A percentile compares a stretch with the other conserved stretches of the same genome.
These are phyloP conservation scores for Talaromyces liani DNA, from an alignment of 495 filamentous ascomycete genomes.

Conservation along the genomic window DNA sequence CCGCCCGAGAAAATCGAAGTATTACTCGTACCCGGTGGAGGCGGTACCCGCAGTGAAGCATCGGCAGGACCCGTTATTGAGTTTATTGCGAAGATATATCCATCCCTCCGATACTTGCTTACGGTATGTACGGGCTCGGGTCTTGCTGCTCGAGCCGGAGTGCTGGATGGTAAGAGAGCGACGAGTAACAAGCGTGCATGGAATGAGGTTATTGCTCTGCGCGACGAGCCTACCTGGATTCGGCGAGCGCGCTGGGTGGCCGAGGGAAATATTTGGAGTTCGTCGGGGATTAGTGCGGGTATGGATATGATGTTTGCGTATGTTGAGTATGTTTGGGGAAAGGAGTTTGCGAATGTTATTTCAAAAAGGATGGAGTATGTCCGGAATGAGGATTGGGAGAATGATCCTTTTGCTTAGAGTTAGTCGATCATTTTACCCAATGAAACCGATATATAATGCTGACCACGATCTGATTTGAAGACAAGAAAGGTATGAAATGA, in stretches of 20 bases:
- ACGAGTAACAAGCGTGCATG: slow-evolving; percentile 37
- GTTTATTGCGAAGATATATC: slow-evolving; percentile 30
- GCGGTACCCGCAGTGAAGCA: slow-evolving; percentile 38
- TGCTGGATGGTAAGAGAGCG: slow-evolving; percentile 51
- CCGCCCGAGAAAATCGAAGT: slow-evolving; percentile 41
- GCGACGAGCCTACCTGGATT: neutral
- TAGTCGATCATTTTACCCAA: neutral
- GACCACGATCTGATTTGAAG: no score
- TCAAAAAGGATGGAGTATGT: slow-evolving; percentile 6
- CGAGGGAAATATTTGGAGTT: slow-evolving; percentile 16
- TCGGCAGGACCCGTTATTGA: slow-evolving; percentile 21
- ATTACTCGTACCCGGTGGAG: slow-evolving; percentile 59
- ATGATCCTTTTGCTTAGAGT: slow-evolving; percentile 2
- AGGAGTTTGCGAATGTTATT: slow-evolving; percentile 1
- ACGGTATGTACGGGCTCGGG: slow-evolving; percentile 55
- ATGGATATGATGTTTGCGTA: slow-evolving; percentile 23
- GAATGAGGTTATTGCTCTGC: neutral
- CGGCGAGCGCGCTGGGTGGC: slow-evolving; percentile 2
- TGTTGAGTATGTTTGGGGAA: slow-evolving; percentile 8
- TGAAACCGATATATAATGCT: no score
- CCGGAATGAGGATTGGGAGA: slow-evolving; percentile 5
- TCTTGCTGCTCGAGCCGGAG: slow-evolving; percentile 43
- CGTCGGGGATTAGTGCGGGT: slow-evolving; percentile 19
- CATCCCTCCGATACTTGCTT: slow-evolving; percentile 37
- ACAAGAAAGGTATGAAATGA: no score